Evolutionary conservation across 345 rosid genomes (phyloP).

Genomic region (Populus ilicifolia): DNA sequence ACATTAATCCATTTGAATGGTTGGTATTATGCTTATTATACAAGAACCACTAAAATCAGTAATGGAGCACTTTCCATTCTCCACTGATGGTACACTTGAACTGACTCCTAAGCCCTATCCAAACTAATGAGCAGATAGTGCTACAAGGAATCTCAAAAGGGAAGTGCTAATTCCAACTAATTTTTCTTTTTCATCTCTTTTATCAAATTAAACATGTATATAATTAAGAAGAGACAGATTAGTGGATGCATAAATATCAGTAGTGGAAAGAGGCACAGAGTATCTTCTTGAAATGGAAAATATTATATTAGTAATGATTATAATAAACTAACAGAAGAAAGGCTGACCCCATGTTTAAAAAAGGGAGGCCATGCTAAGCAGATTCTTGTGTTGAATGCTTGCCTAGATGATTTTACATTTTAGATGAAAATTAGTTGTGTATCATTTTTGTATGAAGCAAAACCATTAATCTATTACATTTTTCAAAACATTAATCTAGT

Average conservation of each 20-base stretch:
- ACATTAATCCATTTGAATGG: background rate
- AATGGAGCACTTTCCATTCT: background rate
- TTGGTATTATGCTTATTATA: background rate
- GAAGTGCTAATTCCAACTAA: constrained; percentile 15
- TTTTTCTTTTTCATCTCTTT: background rate
- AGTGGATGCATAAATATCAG: constrained; percentile 13
- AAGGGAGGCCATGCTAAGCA: constrained; percentile 2
- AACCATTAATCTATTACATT: background rate
- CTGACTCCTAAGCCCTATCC: background rate
- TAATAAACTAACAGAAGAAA: background rate
- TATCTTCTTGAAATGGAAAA: constrained; percentile 2
- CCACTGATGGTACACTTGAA: background rate
- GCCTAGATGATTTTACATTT: constrained; percentile 10
- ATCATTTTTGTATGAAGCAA: background rate
- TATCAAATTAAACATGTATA: background rate
- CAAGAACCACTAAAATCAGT: background rate
- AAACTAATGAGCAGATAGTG: constrained; percentile 18
- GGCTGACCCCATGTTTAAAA: constrained; percentile 13
- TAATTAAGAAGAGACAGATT: constrained; percentile 23
- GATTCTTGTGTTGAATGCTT: constrained; percentile 28
- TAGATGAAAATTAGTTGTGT: constrained; percentile 3
- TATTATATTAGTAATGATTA: background rate
- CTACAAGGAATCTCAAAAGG: constrained; percentile 25
- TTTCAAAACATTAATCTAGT: background rate
- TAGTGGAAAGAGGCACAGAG: constrained; percentile 22